Percentiles rank a stretch among this genome's conserved stretches.
Evolutionary conservation across 2,329 filamentous ascomycete species (phyloP).

Genomic region (Shiraia sp.): DNA sequence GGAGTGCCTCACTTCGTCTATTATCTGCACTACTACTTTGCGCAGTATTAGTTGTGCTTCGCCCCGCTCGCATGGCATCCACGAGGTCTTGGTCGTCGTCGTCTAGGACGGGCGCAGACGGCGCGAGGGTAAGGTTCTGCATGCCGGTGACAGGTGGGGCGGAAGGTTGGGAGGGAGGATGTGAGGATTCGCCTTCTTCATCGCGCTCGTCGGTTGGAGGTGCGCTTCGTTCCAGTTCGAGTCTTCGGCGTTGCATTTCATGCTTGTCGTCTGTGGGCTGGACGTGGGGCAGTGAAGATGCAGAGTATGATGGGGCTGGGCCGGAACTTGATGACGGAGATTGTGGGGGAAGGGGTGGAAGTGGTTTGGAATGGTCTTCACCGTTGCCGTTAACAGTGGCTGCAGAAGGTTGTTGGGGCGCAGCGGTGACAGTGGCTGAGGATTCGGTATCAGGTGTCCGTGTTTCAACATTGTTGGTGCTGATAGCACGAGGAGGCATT

Average conservation of each 20-base stretch:
- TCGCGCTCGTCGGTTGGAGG: conserved; percentile 34
- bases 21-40: conserved; percentile 4
- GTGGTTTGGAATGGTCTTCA: conserved; percentile 16
- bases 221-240: conserved; percentile 48
- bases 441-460: conserved; percentile 23
- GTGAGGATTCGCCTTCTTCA: conserved; percentile 22
- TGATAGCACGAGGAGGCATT: conserved; percentile 19
- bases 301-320: conserved; percentile 30
- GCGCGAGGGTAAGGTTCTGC: conserved; percentile 17
- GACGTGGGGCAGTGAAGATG: conserved; percentile 35
- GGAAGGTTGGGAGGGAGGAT: conserved; percentile 12
- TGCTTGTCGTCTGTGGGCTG: conserved; percentile 72
- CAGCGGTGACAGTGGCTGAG: conserved; percentile 27
- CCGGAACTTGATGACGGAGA: conserved; percentile 16
- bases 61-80: conserved; percentile 27
- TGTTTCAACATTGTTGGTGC: conserved; percentile 13
- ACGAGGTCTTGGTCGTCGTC: conserved; percentile 41
- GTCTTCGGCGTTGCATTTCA: conserved; percentile 64
- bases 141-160: conserved; percentile 18
- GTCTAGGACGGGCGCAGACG: conserved; percentile 38
- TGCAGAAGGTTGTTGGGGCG: conserved; percentile 4
- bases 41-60: conserved; percentile 8
- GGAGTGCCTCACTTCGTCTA: conserved; percentile 32
- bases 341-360: conserved; percentile 26
- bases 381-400: conserved; percentile 13